These are phyloP conservation scores for Rhizoctonia solani DNA, from an alignment of 1,284 basidiomycete genomes.

Conservation along the genomic window DNA sequence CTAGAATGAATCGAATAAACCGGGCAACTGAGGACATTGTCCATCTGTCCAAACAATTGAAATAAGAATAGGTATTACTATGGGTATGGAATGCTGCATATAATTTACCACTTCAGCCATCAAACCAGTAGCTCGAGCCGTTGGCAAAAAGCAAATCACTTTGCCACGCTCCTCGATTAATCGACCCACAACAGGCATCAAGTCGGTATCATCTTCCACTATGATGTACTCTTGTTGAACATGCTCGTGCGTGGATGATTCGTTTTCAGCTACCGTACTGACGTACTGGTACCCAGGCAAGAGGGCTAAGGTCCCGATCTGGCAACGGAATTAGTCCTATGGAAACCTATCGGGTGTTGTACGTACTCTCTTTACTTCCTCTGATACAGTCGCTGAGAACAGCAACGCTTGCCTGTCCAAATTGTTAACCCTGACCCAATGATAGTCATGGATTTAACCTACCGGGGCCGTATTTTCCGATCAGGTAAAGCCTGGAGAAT, in stretches of 20 bases:
- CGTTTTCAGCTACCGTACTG: constrained; percentile 63
- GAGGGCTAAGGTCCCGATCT: constrained; percentile 44
- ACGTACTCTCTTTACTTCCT: constrained; percentile 49
- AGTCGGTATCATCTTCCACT: constrained; percentile 49
- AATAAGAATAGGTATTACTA: constrained; percentile 38
- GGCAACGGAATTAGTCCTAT: neutral
- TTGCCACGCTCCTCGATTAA: constrained; percentile 49
- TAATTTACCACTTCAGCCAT: constrained; percentile 56
- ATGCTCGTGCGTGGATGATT: constrained; percentile 68
- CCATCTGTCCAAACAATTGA: constrained; percentile 46
- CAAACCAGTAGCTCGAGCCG: constrained; percentile 63
- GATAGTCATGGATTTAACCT: constrained; percentile 44
- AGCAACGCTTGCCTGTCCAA: constrained; percentile 49
- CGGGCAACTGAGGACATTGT: constrained; percentile 39
- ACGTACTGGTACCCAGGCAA: constrained; percentile 60
- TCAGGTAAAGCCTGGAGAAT: constrained; percentile 72
- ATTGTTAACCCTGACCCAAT: constrained; percentile 44
- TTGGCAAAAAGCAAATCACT: constrained; percentile 69
- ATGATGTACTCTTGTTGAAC: constrained; percentile 60
- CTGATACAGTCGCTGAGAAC: constrained; percentile 54
- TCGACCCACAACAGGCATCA: constrained; percentile 52
- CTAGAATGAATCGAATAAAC: constrained; percentile 56
- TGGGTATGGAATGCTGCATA: constrained; percentile 37
- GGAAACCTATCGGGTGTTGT: neutral
- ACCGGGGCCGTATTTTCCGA: constrained; percentile 47